phyloP scores from a whole-genome alignment of 2,329 filamentous ascomycete species.

The Leptographium galeiforme region DNA sequence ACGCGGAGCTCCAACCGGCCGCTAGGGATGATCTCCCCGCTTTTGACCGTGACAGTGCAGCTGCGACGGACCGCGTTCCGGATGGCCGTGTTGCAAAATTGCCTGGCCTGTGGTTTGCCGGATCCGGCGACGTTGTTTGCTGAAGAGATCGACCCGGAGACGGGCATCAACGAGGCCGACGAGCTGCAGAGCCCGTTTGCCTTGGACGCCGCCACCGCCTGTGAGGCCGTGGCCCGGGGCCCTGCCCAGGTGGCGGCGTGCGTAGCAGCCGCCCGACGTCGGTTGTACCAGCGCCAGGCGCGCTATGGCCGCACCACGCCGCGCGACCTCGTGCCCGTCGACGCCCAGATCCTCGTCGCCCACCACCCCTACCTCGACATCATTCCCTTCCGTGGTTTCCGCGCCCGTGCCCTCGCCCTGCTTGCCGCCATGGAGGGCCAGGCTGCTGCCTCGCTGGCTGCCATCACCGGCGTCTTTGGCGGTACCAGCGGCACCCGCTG shows the following conservation, averaged over 20 bases:
- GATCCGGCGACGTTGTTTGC: slow-evolving; percentile 14
- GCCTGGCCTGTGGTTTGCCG: slow-evolving; percentile 19
- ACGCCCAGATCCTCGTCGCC: slow-evolving; percentile 18
- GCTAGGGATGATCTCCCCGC: neutral
- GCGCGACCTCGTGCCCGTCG: slow-evolving; percentile 19
- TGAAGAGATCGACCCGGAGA: neutral
- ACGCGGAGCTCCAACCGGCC: neutral
- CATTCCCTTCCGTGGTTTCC: slow-evolving; percentile 20
- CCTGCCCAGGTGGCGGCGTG: slow-evolving; percentile 12
- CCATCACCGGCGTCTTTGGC: neutral
- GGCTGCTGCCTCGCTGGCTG: neutral
- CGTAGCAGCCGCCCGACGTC: slow-evolving; percentile 6
- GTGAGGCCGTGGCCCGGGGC: slow-evolving; percentile 13
- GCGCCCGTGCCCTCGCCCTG: slow-evolving; percentile 16
- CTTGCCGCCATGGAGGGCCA: slow-evolving; percentile 9
- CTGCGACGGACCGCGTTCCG: neutral
- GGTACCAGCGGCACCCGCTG: neutral
- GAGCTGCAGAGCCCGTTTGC: slow-evolving; percentile 19
- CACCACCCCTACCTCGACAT: slow-evolving; percentile 24
- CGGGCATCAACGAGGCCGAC: slow-evolving; percentile 6
- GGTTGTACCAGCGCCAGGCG: slow-evolving; percentile 13
- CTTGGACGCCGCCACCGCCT: slow-evolving; percentile 13
- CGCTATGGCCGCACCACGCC: slow-evolving; percentile 7
- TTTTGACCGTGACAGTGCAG: neutral
- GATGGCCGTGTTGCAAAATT: slow-evolving; percentile 19